Evolutionary conservation across 441 rosid genomes (phyloP).

Genomic region (Erodium moschatum): DNA sequence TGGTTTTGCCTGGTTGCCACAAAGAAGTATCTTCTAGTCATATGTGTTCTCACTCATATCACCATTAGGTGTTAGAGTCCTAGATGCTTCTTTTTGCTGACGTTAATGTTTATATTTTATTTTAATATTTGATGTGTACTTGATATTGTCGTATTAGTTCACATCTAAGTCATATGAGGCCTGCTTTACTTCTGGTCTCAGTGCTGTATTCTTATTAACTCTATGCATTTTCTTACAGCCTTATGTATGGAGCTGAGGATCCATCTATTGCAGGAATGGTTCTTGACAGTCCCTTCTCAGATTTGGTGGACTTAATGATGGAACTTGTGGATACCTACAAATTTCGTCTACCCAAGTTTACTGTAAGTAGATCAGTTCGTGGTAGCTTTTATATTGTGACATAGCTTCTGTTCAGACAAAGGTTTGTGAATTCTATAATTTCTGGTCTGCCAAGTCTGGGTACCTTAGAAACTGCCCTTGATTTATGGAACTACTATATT

Average conservation of each 20-base stretch:
- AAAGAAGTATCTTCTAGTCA: background rate
- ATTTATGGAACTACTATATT: background rate
- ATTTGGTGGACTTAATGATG: conserved; percentile 96
- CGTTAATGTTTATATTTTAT: background rate
- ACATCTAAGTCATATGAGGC: conserved; percentile 6
- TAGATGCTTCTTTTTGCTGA: background rate
- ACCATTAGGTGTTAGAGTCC: too few relatives aligned
- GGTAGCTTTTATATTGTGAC: background rate
- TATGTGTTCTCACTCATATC: too few relatives aligned
- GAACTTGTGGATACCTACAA: conserved; percentile 87
- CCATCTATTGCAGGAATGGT: conserved; percentile 98
- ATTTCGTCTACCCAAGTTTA: conserved; percentile 81
- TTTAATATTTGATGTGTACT: background rate
- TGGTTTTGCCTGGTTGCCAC: background rate
- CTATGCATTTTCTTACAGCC: conserved; percentile 39
- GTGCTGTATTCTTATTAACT: conserved; percentile 16
- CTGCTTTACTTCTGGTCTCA: conserved; percentile 10
- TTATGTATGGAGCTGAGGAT: conserved; percentile 93
- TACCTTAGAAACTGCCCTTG: background rate
- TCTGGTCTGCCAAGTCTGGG: background rate
- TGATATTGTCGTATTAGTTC: conserved; percentile 4
- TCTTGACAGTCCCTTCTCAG: conserved; percentile 92
- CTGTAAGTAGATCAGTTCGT: conserved; percentile 46
- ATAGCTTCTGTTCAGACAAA: background rate
- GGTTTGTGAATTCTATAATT: background rate